Conservation (phyloP, 306 rosid species). For the Malus asiatica region DNA sequence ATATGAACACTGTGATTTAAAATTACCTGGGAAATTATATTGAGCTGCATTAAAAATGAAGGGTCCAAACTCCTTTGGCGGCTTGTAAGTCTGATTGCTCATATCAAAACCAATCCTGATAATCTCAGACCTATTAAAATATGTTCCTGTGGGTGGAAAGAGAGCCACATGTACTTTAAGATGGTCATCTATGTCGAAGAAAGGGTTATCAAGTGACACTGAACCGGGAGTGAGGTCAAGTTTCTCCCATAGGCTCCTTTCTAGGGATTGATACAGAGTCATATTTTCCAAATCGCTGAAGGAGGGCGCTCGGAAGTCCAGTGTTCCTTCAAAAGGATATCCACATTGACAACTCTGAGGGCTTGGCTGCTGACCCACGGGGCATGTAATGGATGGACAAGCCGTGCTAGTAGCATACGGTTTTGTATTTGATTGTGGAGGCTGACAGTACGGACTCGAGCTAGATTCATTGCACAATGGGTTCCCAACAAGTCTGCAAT, state of each 20-base stretch:
- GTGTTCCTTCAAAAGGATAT: slow-evolving; percentile 66
- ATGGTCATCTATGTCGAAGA: slow-evolving; percentile 70
- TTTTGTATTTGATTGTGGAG: slow-evolving; percentile 35
- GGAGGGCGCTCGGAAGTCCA: slow-evolving; percentile 72
- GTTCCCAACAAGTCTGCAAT: slow-evolving; percentile 70
- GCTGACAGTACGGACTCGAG: slow-evolving; percentile 49
- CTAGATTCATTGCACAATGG: slow-evolving; percentile 51
- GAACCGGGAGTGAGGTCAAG: slow-evolving; percentile 73
- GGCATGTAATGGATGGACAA: slow-evolving; percentile 32
- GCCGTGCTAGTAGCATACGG: slow-evolving; percentile 66
- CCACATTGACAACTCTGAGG: slow-evolving; percentile 80
- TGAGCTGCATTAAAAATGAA: slow-evolving; percentile 62
- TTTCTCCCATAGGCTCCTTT: slow-evolving; percentile 45
- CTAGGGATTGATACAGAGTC: slow-evolving; percentile 53
- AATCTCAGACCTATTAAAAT: slow-evolving; percentile 67
- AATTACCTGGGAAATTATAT: slow-evolving; percentile 64
- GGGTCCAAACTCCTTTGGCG: slow-evolving; percentile 74
- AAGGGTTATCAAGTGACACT: slow-evolving; percentile 63
- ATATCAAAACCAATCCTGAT: slow-evolving; percentile 72
- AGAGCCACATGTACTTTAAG: slow-evolving; percentile 74
- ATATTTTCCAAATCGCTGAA: slow-evolving; percentile 63
- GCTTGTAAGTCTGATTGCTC: slow-evolving; percentile 83
- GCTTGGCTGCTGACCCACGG: too few species aligned
- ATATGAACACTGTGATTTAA: neutral
- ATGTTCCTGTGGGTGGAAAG: slow-evolving; percentile 58